Evolutionary conservation across 1,139 yeast genomes (phyloP).

Genomic region (Pichia sp.): DNA sequence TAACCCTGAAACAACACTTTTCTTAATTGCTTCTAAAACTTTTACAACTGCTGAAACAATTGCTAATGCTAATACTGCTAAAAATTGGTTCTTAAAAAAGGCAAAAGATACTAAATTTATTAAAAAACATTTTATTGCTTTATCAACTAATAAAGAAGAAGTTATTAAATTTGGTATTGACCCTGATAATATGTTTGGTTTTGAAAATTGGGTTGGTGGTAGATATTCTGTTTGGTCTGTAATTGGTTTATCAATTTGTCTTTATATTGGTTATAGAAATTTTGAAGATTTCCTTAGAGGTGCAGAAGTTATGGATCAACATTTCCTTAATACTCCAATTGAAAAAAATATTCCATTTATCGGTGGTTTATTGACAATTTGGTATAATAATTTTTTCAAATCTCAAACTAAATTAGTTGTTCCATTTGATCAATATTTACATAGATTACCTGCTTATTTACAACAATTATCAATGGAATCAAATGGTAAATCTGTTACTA

Average conservation of each 20-base stretch:
- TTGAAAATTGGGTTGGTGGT: constrained; percentile 98
- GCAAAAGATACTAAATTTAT: constrained; percentile 63
- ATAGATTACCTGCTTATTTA: constrained; percentile 97
- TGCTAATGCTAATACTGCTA: constrained; percentile 93
- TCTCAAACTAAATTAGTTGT: constrained; percentile 98
- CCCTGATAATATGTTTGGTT: constrained; percentile 96
- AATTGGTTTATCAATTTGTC: constrained; percentile 90
- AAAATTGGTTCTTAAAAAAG: constrained; percentile 77
- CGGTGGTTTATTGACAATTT: constrained; percentile 88
- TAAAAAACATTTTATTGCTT: constrained; percentile 96
- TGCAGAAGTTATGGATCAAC: constrained; percentile 95
- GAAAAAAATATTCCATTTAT: constrained; percentile 87
- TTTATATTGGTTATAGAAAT: constrained; percentile 92
- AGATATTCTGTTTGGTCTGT: constrained; percentile 99
- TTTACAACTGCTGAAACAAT: constrained; percentile 97
- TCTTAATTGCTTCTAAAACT: constrained; percentile 93
- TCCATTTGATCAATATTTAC: constrained; percentile 96
- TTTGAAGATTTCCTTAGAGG: constrained; percentile 88
- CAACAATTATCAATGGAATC: constrained; percentile 99
- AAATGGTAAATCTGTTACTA: constrained; percentile 94
- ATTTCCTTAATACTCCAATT: constrained; percentile 74
- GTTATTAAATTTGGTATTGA: constrained; percentile 94
- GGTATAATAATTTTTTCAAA: constrained; percentile 97
- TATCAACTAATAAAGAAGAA: constrained; percentile 86
- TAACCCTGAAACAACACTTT: constrained; percentile 87